Percentiles rank a stretch among this genome's conserved stretches.
Conservation (phyloP, 345 rosid species). For the Citrus trifoliata region DNA sequence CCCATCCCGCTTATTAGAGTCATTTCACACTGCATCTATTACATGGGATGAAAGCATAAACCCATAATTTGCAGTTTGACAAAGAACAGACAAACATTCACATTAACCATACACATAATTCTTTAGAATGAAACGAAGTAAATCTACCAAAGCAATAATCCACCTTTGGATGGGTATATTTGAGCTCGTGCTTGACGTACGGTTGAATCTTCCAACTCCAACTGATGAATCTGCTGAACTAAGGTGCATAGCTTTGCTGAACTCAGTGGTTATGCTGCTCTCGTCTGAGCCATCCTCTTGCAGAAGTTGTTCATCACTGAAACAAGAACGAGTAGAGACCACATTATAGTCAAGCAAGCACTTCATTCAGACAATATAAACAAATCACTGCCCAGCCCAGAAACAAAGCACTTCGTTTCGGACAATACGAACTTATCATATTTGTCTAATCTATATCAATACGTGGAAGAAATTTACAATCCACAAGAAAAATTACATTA, state of each 20-base stretch:
- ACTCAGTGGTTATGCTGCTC: conserved; percentile 51
- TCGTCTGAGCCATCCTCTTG: conserved; percentile 78
- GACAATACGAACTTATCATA: background rate
- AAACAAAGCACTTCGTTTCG: background rate
- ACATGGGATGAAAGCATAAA: background rate
- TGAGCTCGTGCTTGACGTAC: conserved; percentile 38
- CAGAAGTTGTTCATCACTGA: conserved; percentile 84
- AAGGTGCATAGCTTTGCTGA: conserved; percentile 68
- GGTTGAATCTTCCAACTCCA: conserved; percentile 51
- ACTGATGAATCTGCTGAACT: conserved; percentile 52
- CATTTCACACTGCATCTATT: background rate
- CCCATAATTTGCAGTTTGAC: background rate
- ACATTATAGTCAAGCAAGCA: conserved; percentile 1
- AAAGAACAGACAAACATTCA: background rate
- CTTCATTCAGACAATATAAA: background rate
- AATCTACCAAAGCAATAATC: conserved; percentile 6
- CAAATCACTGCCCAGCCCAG: background rate
- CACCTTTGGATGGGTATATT: conserved; percentile 63
- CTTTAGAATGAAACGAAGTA: background rate
- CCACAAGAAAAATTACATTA: background rate
- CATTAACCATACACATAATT: background rate
- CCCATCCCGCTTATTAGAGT: background rate
- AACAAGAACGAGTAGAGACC: conserved; percentile 19
- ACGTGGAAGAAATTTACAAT: background rate
- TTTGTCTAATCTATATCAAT: background rate